Percentiles rank a stretch among this genome's conserved stretches.
Evolutionary conservation across 2,329 filamentous ascomycete species (phyloP).

Genomic region (Zymoseptoria passerinii): DNA sequence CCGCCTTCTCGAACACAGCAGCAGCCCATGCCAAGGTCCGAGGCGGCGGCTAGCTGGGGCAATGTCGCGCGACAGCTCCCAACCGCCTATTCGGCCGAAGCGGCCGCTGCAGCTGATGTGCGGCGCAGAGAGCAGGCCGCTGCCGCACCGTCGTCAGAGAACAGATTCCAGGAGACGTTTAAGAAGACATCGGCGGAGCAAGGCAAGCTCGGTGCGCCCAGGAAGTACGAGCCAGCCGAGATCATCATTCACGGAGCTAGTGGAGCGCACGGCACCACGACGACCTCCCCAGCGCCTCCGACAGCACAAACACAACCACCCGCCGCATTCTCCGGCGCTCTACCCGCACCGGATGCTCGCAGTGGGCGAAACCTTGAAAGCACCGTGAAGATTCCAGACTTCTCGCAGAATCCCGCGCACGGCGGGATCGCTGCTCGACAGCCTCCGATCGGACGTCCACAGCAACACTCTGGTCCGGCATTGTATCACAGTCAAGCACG

Average conservation of each 20-base stretch:
- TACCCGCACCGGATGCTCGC: constrained; percentile 17
- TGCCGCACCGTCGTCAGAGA: constrained; percentile 6
- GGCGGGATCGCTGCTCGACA: constrained; percentile 17
- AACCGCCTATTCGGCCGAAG: constrained; percentile 18
- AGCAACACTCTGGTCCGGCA: constrained; percentile 6
- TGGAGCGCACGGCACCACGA: constrained; percentile 19
- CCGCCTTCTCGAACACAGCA: constrained; percentile 28
- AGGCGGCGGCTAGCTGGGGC: constrained; percentile 24
- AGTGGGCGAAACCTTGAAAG: constrained; percentile 15
- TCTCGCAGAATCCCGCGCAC: constrained; percentile 25
- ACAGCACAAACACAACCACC: constrained; percentile 28
- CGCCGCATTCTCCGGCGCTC: constrained; percentile 20
- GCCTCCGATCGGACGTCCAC: constrained; percentile 24
- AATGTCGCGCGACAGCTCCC: constrained; percentile 19
- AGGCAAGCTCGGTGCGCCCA: constrained; percentile 22
- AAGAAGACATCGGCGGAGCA: constrained; percentile 25
- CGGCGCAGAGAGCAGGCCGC: constrained; percentile 5
- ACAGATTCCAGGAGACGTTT: constrained; percentile 29
- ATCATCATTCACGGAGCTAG: constrained; percentile 25
- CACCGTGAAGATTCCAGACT: constrained; percentile 29
- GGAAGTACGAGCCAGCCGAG: constrained; percentile 22
- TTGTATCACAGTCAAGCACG: constrained; percentile 18
- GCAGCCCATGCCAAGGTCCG: not conserved
- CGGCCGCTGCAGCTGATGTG: constrained; percentile 14
- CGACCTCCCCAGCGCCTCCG: constrained; percentile 25